Evolutionary conservation across 2,329 filamentous ascomycete species (phyloP).

Genomic region (Nemania sp.): DNA sequence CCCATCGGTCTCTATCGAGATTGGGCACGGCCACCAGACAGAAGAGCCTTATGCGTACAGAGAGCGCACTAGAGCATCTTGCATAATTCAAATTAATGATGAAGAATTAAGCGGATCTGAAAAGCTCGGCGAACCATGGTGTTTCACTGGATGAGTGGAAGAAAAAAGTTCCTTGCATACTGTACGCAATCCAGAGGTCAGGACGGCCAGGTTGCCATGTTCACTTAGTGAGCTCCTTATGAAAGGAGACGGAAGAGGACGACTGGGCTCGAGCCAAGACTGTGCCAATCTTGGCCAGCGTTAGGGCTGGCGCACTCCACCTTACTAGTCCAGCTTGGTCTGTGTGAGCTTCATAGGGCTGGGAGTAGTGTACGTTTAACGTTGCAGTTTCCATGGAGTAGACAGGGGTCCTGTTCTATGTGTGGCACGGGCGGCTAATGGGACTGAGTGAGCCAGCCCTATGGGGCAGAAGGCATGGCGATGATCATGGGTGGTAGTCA

Average conservation of each 20-base stretch:
- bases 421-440: conserved; percentile 11
- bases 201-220: background rate
- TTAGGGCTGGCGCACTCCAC: background rate
- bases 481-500: conserved; percentile 10
- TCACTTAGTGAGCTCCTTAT: too few relatives aligned
- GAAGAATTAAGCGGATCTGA: too few relatives aligned
- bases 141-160: too few relatives aligned
- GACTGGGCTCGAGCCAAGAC: conserved; percentile 12
- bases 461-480: conserved; percentile 18
- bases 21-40: too few relatives aligned
- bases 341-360: conserved; percentile 23
- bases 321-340: too few relatives aligned
- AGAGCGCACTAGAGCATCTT: too few relatives aligned
- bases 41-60: too few relatives aligned
- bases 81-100: too few relatives aligned
- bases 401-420: conserved; percentile 5
- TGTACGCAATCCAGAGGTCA: background rate
- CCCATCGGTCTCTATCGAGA: too few relatives aligned
- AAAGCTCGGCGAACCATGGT: too few relatives aligned
- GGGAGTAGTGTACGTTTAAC: conserved; percentile 11
- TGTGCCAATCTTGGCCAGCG: conserved; percentile 4
- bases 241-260: conserved; percentile 5
- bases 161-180: conserved; percentile 25
- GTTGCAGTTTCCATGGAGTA: conserved; percentile 7
- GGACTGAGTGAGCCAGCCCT: conserved; percentile 22